Percentiles rank a stretch among this genome's conserved stretches.
Evolutionary conservation across 108 stramenopile species (phyloP).

Genomic region (Nitzschia putrida): DNA sequence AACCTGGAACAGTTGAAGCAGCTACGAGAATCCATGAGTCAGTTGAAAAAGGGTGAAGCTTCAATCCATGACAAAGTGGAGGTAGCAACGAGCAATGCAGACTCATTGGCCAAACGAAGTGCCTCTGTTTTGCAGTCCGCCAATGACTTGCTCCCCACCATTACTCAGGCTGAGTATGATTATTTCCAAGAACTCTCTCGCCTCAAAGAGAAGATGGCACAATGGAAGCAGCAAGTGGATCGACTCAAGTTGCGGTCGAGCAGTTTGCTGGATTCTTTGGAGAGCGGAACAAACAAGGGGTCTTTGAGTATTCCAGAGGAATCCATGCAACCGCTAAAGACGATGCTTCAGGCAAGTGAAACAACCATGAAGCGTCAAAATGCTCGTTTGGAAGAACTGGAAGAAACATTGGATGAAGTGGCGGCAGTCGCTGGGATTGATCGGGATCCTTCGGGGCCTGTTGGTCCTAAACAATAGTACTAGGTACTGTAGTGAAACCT

Average conservation of each 20-base stretch:
- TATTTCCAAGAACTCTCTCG: constrained; percentile 68
- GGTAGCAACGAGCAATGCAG: constrained; percentile 45
- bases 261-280: constrained; percentile 6
- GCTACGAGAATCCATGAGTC: constrained; percentile 42
- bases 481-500: neutral
- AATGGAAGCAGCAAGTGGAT: constrained; percentile 53
- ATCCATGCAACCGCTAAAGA: neutral
- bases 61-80: constrained; percentile 42
- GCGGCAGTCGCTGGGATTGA: constrained; percentile 26
- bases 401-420: constrained; percentile 22
- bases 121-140: constrained; percentile 58
- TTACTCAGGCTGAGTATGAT: constrained; percentile 70
- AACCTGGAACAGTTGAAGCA: constrained; percentile 49
- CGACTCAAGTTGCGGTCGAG: constrained; percentile 7
- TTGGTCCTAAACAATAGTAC: constrained; percentile 5
- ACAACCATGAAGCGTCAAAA: constrained; percentile 3
- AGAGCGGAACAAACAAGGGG: constrained; percentile 7
- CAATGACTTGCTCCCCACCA: constrained; percentile 62
- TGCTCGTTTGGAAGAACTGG: constrained; percentile 11
- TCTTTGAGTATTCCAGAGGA: neutral
- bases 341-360: constrained; percentile 16
- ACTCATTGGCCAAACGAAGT: constrained; percentile 57
- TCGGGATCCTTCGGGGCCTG: constrained; percentile 13
- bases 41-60: constrained; percentile 39
- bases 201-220: constrained; percentile 43